Evolutionary conservation across 1,284 basidiomycete species (phyloP), one percentile per base, ranked within the genome.

Genomic region (Rhodotorula sp.): DNA sequence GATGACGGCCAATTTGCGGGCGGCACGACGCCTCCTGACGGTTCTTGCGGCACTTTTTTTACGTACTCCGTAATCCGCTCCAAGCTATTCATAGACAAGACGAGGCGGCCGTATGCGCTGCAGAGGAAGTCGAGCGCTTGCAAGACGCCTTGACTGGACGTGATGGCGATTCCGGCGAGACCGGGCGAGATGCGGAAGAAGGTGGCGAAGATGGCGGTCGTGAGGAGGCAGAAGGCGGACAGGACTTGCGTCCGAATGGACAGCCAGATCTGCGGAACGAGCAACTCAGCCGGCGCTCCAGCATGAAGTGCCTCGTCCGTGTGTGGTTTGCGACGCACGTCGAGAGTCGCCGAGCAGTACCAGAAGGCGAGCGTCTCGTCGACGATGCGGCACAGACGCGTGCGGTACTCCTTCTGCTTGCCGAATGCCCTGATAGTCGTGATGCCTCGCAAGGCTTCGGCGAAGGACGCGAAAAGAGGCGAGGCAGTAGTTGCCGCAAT

Each of bases 61-160:
- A 94, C 85, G 78, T 94, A 95, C 82, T 95, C 93, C 7, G 90
- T 86, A 11, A 94, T 85, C 67, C 93, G 88, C 80, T 96, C 94
- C 10, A 95, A 89, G 11, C 87, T 86, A 80, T 90, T 90, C 90
- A 80, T 68, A 54, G 74, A 73, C 36, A 76, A 76, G 8, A 76
- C 71, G 19, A 79, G 75, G 30, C 76, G 72, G 54, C 71, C 71
- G 67, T 75, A 72, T 10, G 73, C 47, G 44, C 46, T 60, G 52
- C 65, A 64, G 7, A 72, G 55, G 24, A 49, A 49, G 34, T 69
- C 53, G 71, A 78, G 49, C 72, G 71, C 51, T 56, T 57, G 46
- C 48, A 81, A 79, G 53, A 81, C 80, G 0, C 75, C 73, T 67
- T 83, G 83, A 10, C 82, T 81, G 44, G 81, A 81, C 0, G 91